phyloP scores from a whole-genome alignment of 192 early-diverging fungal species.

The Ambispora gerdemannii region DNA sequence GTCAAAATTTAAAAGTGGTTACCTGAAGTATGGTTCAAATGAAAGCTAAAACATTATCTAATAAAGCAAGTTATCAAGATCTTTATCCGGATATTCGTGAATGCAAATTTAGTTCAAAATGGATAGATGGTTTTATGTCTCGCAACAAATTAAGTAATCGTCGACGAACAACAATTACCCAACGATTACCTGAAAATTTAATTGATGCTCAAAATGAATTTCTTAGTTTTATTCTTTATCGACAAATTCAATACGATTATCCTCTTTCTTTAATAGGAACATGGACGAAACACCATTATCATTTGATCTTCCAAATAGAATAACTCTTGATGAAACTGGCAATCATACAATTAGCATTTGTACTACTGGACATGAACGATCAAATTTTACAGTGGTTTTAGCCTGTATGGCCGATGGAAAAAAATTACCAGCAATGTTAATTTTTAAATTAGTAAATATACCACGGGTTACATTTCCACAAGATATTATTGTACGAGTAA shows the following conservation, averaged over 20 bases:
- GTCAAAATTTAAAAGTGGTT: no score
- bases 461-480: background rate
- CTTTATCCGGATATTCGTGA: background rate
- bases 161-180: no score
- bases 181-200: no score
- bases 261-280: background rate
- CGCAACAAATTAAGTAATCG: background rate
- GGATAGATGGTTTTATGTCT: background rate
- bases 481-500: constrained; percentile 3
- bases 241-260: background rate
- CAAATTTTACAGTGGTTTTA: background rate
- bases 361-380: constrained; percentile 9
- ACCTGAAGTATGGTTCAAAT: no score
- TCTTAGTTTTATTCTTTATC: constrained; percentile 5
- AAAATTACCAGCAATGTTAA: background rate
- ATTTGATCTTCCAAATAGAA: background rate
- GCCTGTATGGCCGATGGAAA: background rate
- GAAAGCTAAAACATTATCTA: background rate
- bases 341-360: constrained; percentile 5
- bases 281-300: constrained; percentile 14
- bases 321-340: background rate
- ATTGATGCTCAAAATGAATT: background rate
- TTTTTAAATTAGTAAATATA: constrained; percentile 9
- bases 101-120: background rate
- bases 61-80: background rate